These are phyloP conservation scores for Pecoramyces ruminantium DNA, from an alignment of 192 early-diverging fungal genomes.

Conservation along the genomic window DNA sequence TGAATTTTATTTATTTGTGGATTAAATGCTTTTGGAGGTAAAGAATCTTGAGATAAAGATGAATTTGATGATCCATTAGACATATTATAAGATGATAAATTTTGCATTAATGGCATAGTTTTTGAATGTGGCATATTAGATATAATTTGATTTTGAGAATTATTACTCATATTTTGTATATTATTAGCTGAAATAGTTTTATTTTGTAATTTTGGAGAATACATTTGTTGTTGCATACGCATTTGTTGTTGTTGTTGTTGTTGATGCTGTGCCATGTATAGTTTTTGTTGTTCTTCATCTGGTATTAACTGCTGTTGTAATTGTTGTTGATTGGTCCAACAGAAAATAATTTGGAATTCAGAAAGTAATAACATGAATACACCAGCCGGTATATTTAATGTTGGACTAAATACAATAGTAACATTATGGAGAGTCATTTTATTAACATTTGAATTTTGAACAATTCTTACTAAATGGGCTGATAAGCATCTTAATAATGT, in stretches of 20 bases:
- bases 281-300: constrained; percentile 1
- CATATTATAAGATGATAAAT: neutral
- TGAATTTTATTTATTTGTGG: neutral
- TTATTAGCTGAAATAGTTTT: constrained; percentile 7
- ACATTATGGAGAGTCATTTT: constrained; percentile 92
- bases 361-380: constrained; percentile 86
- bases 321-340: constrained; percentile 9
- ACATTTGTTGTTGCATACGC: neutral
- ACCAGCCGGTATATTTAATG: constrained; percentile 78
- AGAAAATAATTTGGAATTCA: constrained; percentile 41
- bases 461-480: constrained; percentile 79
- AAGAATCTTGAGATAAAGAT: neutral
- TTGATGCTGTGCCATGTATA: constrained; percentile 4
- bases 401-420: constrained; percentile 90
- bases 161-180: neutral
- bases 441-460: constrained; percentile 65
- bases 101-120: neutral
- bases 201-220: constrained; percentile 13
- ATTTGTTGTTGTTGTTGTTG: constrained; percentile 1
- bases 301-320: constrained; percentile 7
- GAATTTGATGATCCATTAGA: neutral
- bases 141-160: neutral
- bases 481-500: constrained; percentile 70
- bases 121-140: neutral
- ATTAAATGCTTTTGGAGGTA: neutral